Evolutionary conservation across 805 yeast species (phyloP).

Genomic region (Candida succiphila): DNA sequence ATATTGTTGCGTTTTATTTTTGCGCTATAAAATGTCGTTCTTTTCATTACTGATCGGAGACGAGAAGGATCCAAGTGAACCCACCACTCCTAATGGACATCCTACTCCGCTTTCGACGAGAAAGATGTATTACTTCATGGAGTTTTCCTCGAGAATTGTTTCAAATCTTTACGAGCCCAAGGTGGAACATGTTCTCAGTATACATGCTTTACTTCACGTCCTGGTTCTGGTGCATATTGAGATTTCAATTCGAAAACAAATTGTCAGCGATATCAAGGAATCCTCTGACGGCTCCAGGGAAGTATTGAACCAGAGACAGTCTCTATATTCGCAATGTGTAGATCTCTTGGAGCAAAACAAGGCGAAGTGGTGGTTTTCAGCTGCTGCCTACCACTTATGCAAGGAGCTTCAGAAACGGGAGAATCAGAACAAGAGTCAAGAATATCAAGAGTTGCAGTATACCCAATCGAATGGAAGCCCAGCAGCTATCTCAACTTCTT

Average conservation of each 20-base stretch:
- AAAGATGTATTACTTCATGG: constrained; percentile 8
- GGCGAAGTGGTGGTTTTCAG: constrained; percentile 21
- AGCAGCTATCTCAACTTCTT: too few species aligned
- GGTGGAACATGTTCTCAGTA: constrained; percentile 16
- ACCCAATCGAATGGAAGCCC: too few species aligned
- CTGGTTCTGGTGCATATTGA: constrained; percentile 18
- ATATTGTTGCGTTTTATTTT: constrained; percentile 14
- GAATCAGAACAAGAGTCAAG: too few species aligned
- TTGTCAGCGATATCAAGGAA: not conserved
- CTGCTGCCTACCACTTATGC: constrained; percentile 17
- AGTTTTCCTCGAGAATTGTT: constrained; percentile 8
- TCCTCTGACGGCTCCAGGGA: constrained; percentile 3
- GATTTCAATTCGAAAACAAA: constrained; percentile 10
- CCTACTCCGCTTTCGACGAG: constrained; percentile 12
- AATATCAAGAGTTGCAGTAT: too few species aligned
- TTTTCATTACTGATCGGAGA: constrained; percentile 15
- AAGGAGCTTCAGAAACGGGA: constrained; percentile 7
- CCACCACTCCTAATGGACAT: constrained; percentile 3
- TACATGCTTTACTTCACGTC: constrained; percentile 20
- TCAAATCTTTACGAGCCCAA: constrained; percentile 6
- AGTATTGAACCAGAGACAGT: constrained; percentile 7
- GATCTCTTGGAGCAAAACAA: constrained; percentile 9
- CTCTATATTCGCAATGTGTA: constrained; percentile 8
- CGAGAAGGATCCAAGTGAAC: not conserved
- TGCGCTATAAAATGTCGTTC: constrained; percentile 19